A percentile compares a stretch with the other conserved stretches of the same genome.
Conservation (phyloP, 2,329 filamentous ascomycete species). For the Pseudogymnoascus sp. region DNA sequence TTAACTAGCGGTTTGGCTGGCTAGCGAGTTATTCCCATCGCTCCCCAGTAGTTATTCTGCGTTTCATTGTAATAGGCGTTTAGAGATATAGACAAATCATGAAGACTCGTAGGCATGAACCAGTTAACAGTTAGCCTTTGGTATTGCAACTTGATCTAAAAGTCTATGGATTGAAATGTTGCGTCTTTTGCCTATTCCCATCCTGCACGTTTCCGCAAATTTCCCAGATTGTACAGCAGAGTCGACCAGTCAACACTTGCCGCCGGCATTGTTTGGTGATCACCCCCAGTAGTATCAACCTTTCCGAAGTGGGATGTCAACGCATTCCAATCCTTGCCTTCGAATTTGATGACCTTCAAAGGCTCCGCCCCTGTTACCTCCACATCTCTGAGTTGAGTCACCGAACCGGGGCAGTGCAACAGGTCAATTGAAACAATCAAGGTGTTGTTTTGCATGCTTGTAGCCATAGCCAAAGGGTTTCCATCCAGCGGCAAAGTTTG, state of each 20-base stretch:
- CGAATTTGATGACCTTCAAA: conserved; percentile 1
- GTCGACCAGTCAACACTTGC: conserved; percentile 30
- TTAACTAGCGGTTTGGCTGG: neutral
- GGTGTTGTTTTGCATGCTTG: conserved; percentile 24
- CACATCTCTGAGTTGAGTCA: conserved; percentile 28
- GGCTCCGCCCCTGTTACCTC: neutral
- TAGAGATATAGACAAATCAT: conserved; percentile 8
- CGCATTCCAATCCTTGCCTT: conserved; percentile 12
- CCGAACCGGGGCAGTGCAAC: conserved; percentile 44
- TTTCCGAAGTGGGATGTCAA: conserved; percentile 9
- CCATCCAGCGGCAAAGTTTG: conserved; percentile 51
- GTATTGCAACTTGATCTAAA: neutral
- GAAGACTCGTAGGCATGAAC: neutral
- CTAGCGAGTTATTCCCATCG: neutral
- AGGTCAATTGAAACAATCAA: conserved; percentile 46
- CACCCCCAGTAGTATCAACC: conserved; percentile 16
- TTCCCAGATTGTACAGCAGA: conserved; percentile 32
- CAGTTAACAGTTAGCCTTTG: conserved; percentile 6
- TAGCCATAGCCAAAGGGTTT: conserved; percentile 42
- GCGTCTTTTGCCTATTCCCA: conserved; percentile 13
- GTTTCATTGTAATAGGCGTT: conserved; percentile 8
- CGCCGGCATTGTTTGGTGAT: conserved; percentile 24
- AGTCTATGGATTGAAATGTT: neutral
- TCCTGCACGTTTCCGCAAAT: conserved; percentile 28
- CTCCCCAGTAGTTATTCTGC: neutral